Conservation (phyloP, 2,329 filamentous ascomycete species). For the Beauveria sp. region DNA sequence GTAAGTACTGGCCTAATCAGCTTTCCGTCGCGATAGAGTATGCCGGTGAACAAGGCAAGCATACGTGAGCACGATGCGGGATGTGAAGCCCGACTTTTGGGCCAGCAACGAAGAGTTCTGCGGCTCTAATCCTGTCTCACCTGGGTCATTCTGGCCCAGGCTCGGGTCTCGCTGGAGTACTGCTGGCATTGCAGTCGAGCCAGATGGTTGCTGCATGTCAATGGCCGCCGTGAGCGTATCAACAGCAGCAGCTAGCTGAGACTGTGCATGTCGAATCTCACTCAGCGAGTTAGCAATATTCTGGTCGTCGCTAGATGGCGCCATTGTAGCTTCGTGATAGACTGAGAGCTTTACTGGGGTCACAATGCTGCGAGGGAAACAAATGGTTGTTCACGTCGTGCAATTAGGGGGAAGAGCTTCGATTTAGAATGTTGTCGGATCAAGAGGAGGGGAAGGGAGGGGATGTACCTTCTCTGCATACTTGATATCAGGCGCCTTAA, state of each 20-base stretch:
- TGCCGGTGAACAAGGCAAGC: not conserved
- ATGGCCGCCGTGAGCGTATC: slow-evolving; percentile 30
- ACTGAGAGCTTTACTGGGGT: not conserved
- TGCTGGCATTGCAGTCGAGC: not conserved
- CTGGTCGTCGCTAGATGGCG: not conserved
- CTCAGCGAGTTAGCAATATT: slow-evolving; percentile 22
- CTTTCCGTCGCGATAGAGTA: not conserved
- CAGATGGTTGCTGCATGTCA: slow-evolving; percentile 3
- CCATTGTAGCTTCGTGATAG: slow-evolving; percentile 5
- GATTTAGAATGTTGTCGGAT: not conserved
- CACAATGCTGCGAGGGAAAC: not conserved
- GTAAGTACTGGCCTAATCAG: slow-evolving; percentile 54
- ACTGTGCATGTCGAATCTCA: slow-evolving; percentile 36
- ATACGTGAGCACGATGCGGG: slow-evolving; percentile 49
- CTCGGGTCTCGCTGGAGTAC: not conserved
- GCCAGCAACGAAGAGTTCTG: slow-evolving; percentile 23
- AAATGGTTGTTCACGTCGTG: not conserved
- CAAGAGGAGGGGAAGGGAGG: slow-evolving; percentile 7
- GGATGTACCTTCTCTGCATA: not conserved
- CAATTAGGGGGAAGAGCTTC: not conserved
- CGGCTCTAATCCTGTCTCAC: slow-evolving; percentile 7
- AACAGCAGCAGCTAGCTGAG: slow-evolving; percentile 32
- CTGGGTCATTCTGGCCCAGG: not conserved
- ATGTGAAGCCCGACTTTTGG: slow-evolving; percentile 40
- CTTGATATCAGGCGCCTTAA: not conserved